Conservation (phyloP, 1,139 yeast species). For the Suhomyces bribrorum region DNA sequence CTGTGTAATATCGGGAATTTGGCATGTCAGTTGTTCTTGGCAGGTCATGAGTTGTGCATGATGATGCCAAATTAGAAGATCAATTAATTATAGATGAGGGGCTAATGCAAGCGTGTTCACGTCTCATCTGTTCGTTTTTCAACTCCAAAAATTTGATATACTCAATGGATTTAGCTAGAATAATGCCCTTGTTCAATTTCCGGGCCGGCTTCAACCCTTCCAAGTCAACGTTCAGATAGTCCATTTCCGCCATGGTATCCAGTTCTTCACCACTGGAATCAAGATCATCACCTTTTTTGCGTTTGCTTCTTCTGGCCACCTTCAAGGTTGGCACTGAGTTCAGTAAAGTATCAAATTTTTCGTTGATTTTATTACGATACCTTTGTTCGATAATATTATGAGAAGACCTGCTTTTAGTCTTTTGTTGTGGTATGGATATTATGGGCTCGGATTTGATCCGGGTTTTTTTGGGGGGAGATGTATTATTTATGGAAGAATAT, state of each 20-base stretch:
- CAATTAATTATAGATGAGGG: too few species aligned
- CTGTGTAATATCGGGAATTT: too few species aligned
- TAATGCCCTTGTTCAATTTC: slow-evolving; percentile 48
- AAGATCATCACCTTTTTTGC: slow-evolving; percentile 14
- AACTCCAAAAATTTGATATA: slow-evolving; percentile 45
- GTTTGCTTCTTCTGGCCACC: slow-evolving; percentile 28
- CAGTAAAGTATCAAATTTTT: slow-evolving; percentile 44
- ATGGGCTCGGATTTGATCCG: slow-evolving; percentile 10
- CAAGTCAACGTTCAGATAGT: slow-evolving; percentile 24
- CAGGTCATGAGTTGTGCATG: too few species aligned
- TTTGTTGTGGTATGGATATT: slow-evolving; percentile 4
- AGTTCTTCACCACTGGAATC: slow-evolving; percentile 19
- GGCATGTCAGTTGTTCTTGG: too few species aligned
- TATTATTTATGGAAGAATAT: neutral
- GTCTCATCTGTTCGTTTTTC: slow-evolving; percentile 38
- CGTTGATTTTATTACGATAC: slow-evolving; percentile 48
- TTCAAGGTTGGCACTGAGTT: slow-evolving; percentile 45
- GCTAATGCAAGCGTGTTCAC: too few species aligned
- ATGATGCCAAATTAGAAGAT: too few species aligned
- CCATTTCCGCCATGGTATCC: slow-evolving; percentile 13
- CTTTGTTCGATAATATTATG: slow-evolving; percentile 51
- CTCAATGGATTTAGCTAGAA: slow-evolving; percentile 45
- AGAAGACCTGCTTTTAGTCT: slow-evolving; percentile 30
- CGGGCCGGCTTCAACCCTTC: slow-evolving; percentile 51
- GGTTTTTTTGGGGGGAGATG: neutral